Base-by-base conservation (phyloP, 768 basidiomycete species). In the Termitomyces sp. region DNA sequence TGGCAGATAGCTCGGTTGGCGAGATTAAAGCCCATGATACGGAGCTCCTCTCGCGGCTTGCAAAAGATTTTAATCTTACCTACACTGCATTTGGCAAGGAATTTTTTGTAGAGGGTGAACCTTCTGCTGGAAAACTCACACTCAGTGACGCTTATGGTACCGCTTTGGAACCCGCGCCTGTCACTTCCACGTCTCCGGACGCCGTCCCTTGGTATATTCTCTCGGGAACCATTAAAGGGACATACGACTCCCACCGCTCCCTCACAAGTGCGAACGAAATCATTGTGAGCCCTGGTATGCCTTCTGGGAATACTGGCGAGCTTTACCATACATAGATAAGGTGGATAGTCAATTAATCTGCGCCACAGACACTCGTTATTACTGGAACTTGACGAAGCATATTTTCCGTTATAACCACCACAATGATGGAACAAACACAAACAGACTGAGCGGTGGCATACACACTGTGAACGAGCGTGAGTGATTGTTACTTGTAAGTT, bases 381-480 rank as follows among this genome's bases (percentile, higher is more conserved):
- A 84, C 64, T 85, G 84, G 84, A 70, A 78, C 34, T 70, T 86
- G 36, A 78, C 81, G 5, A 65, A 70, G 37, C 77, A 82, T 62
- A 90, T 92, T 60, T 90, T 88, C 79, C 82, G 89, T 20, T 92
- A 90, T 65, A 74, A 66, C 56, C 81, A 82, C 57, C 68, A 69
- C 13, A 77, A 77, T 57, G 68, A 66, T 20, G 75, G 69, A 8
- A 70, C 71, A 41, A 64, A 64, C 29, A 65, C 67, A 0, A 70
- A 67, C 20, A 65, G 70, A 29, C 61, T 74, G n/a, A 22, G 39
- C 24, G 70, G 70, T 51, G 77, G 78, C 1, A 70, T 85, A n/a
- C 90, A 90, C 68, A 88, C 88, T 2, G 81, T 90, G 28, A 81
- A 90, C 57, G 90, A 90, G 77, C 77, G 87, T 86, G 64, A 65